These are phyloP conservation scores for Pseudogymnoascus sp. DNA, from an alignment of 2,329 filamentous ascomycete species.

Conservation along the genomic window DNA sequence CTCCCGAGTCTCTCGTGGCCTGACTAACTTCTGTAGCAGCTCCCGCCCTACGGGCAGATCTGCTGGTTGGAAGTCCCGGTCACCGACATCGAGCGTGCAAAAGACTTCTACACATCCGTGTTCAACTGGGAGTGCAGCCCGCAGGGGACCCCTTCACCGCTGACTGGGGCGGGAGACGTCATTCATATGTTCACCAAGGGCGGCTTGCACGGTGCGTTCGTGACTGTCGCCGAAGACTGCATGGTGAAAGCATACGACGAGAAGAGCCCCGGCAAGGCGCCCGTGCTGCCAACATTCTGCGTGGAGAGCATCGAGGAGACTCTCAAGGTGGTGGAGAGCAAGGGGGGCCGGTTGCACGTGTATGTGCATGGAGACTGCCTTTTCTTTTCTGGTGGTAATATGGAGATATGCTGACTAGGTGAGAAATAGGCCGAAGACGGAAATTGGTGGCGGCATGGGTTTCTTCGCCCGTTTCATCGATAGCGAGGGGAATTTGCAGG, in stretches of 20 bases:
- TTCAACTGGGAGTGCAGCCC: slow-evolving; percentile 28
- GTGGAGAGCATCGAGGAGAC: slow-evolving; percentile 30
- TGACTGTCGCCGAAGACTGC: slow-evolving; percentile 26
- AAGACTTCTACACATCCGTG: no score
- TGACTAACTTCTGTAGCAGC: no score
- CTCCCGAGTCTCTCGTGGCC: no score
- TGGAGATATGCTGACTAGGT: no score
- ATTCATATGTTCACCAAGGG: slow-evolving; percentile 32
- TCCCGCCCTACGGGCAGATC: no score
- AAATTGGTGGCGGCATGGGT: slow-evolving; percentile 30
- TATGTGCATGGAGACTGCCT: slow-evolving; percentile 21
- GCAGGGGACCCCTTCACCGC: slow-evolving; percentile 17
- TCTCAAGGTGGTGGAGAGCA: slow-evolving; percentile 24
- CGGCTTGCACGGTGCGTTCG: slow-evolving; percentile 31
- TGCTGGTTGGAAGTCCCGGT: no score
- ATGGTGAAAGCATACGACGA: slow-evolving; percentile 15
- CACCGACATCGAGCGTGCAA: no score
- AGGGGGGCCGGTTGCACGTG: slow-evolving; percentile 31
- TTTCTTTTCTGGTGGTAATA: no score
- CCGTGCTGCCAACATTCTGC: slow-evolving; percentile 30
- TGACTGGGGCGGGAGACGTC: slow-evolving; percentile 21
- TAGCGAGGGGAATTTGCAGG: slow-evolving; percentile 34
- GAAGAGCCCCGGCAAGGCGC: slow-evolving; percentile 21
- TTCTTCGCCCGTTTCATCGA: slow-evolving; percentile 33
- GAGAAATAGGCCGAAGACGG: slow-evolving; percentile 30